Percentiles rank a stretch among this genome's conserved stretches.
phyloP scores from a whole-genome alignment of 352 stramenopile genomes.

The Phytopythium kandeliae region DNA sequence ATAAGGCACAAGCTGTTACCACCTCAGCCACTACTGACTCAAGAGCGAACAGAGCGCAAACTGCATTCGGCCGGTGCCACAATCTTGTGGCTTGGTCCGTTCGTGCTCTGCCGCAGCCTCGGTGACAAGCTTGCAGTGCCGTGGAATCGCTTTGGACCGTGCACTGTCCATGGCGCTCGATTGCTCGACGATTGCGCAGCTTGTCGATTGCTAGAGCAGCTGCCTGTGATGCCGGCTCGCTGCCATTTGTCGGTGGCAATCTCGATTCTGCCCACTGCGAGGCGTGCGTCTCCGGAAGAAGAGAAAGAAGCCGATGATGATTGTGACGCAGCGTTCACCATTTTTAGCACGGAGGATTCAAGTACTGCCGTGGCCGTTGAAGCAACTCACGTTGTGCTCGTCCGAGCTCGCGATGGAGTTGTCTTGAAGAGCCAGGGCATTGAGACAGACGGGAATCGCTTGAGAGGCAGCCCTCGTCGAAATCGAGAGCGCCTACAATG shows the following conservation, averaged over 20 bases:
- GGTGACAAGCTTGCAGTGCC: conserved; percentile 26
- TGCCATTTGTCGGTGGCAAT: conserved; percentile 14
- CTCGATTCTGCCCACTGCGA: not conserved
- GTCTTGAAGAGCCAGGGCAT: not conserved
- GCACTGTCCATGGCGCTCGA: conserved; percentile 8
- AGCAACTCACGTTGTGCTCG: not conserved
- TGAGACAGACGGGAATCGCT: not conserved
- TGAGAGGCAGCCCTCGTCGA: not conserved
- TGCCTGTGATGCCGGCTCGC: conserved; percentile 19
- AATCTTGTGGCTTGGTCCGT: conserved; percentile 43
- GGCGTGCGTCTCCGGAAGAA: not conserved
- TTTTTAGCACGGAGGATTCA: conserved; percentile 13
- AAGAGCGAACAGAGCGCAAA: not conserved
- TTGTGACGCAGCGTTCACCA: not conserved
- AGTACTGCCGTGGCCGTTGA: conserved; percentile 8
- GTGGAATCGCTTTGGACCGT: conserved; percentile 8
- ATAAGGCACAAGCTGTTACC: not conserved
- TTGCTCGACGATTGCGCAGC: conserved; percentile 9
- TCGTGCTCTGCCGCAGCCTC: conserved; percentile 26
- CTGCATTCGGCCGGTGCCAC: not conserved
- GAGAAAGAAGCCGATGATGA: not conserved
- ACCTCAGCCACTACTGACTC: not conserved
- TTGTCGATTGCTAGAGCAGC: conserved; percentile 21
- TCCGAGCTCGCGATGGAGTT: conserved; percentile 1
- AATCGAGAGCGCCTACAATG: not conserved